phyloP scores from a whole-genome alignment of 2,329 filamentous ascomycete species.

The Fusarium nodosum region DNA sequence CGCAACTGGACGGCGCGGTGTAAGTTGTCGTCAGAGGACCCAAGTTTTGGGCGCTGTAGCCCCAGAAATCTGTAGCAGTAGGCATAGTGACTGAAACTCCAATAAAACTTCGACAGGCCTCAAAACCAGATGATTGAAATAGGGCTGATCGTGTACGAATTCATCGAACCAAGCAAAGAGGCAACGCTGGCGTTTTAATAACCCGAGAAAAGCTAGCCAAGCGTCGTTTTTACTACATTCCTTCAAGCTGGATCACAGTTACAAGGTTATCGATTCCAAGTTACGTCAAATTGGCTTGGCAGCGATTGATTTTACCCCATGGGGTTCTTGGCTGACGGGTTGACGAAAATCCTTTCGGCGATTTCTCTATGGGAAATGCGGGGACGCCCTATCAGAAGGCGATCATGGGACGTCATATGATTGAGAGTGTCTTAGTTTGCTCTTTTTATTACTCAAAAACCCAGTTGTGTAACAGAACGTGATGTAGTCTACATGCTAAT shows the following conservation, averaged over 20 bases:
- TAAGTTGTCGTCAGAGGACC: background rate
- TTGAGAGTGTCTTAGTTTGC: background rate
- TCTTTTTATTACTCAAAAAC: accelerated
- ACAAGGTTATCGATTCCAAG: background rate
- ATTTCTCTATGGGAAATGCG: background rate
- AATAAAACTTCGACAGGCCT: background rate
- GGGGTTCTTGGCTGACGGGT: background rate
- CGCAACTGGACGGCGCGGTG: background rate
- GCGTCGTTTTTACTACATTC: accelerated
- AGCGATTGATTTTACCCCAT: background rate
- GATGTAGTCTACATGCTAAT: too few relatives aligned
- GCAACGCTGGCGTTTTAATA: background rate
- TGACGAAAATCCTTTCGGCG: background rate
- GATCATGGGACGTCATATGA: background rate
- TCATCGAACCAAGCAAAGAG: background rate
- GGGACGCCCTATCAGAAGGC: background rate
- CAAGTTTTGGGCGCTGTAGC: background rate
- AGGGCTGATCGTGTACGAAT: background rate
- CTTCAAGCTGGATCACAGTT: background rate
- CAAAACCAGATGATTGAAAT: background rate
- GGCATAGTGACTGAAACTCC: background rate
- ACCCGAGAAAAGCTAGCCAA: background rate
- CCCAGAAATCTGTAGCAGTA: slow-evolving; percentile 1
- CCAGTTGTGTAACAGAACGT: background rate
- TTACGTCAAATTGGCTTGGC: background rate